Conservation (phyloP, 805 yeast genomes). For the Pichia rugopelliculosa region DNA sequence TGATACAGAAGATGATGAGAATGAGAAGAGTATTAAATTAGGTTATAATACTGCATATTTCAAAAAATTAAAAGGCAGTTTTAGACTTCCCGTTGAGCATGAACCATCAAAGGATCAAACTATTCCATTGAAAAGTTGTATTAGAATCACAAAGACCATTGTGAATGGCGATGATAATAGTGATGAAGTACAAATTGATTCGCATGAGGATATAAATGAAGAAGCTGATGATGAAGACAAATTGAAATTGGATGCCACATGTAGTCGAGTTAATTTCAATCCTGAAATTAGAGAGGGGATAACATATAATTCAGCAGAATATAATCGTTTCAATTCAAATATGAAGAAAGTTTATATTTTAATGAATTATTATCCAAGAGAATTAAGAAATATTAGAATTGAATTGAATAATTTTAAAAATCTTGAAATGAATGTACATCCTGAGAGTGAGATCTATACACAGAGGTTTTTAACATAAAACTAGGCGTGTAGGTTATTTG, state of each 20-base stretch:
- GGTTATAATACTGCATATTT: not conserved
- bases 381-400: conserved; percentile 48
- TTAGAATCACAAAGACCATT: no score
- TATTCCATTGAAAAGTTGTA: conserved; percentile 7
- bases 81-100: not conserved
- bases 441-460: conserved; percentile 49
- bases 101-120: not conserved
- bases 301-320: conserved; percentile 44
- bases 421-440: conserved; percentile 61
- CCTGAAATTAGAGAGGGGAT: conserved; percentile 42
- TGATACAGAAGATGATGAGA: conserved; percentile 7
- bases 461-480: conserved; percentile 46
- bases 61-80: not conserved
- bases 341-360: conserved; percentile 42
- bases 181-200: no score
- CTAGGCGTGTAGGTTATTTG: no score
- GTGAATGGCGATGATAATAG: no score
- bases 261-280: conserved; percentile 30
- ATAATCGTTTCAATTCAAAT: conserved; percentile 46
- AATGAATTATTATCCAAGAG: conserved; percentile 37
- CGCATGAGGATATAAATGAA: no score
- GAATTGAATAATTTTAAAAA: conserved; percentile 62
- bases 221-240: not conserved
- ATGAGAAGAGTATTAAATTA: not conserved
- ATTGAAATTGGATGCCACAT: not conserved